Evolutionary conservation across 2,329 filamentous ascomycete genomes (phyloP).

Genomic region (Venturia pyrina): DNA sequence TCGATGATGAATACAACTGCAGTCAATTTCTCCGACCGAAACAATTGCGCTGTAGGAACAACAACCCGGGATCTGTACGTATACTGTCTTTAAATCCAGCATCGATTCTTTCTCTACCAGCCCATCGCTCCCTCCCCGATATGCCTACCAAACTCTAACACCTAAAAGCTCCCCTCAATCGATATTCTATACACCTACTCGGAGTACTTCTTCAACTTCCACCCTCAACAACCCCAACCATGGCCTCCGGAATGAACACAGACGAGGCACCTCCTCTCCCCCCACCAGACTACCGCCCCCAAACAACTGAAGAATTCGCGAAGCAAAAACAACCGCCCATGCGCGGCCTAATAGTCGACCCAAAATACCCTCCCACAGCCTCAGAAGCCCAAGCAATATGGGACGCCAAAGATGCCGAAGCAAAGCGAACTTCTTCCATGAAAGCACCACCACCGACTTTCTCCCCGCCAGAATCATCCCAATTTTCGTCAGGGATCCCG

Average conservation of each 20-base stretch:
- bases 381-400: slow-evolving; percentile 6
- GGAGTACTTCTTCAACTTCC: not conserved
- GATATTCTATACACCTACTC: not conserved
- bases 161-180: not conserved
- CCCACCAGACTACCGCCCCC: slow-evolving; percentile 11
- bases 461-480: not conserved
- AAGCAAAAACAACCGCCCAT: slow-evolving; percentile 9
- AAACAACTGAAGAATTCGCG: slow-evolving; percentile 8
- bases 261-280: slow-evolving; percentile 10
- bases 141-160: not conserved
- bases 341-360: slow-evolving; percentile 13
- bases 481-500: not conserved
- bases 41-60: not conserved
- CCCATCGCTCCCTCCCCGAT: not conserved
- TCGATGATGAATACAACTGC: not conserved
- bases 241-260: slow-evolving; percentile 8
- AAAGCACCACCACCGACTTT: not conserved
- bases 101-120: not conserved
- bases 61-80: not conserved
- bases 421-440: not conserved
- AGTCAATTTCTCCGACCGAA: not conserved
- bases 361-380: slow-evolving; percentile 11
- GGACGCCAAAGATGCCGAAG: not conserved
- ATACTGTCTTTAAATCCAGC: not conserved
- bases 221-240: not conserved